Base-by-base conservation (phyloP, 2,329 filamentous ascomycete genomes). In the Aureobasidium vineae region DNA sequence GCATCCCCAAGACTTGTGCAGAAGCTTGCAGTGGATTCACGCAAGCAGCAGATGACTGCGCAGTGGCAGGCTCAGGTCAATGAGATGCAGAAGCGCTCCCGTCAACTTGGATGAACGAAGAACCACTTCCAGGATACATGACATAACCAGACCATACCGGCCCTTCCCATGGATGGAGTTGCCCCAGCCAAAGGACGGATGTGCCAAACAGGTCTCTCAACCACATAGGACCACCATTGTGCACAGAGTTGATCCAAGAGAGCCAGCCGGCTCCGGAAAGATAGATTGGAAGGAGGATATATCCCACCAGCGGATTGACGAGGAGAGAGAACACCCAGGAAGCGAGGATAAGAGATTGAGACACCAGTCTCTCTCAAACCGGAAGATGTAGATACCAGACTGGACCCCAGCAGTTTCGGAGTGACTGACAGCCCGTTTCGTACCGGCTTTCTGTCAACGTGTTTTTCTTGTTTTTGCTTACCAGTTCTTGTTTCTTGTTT, bases 21-120 rank as follows among this genome's bases (percentile, higher is more conserved):
- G 52, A 52, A 40, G 33, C 43, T 33, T 23, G 33, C 33, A 13
- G 45, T 33, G 5, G 52, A 60, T 21, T 36, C 38, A 23, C 53
- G 45, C n/a, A 65, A 65, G 38, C 49, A 56, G 15, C 63, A 56
- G 19, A 38, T 54, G 63, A 57, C 53, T 49, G 41, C 52, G 16
- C 50, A 60, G n/a, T 66, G 33, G 23, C 40, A 66, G 40, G 26
- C 53, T 28, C 53, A 54, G 31, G 53, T 50, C 10, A 33, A 66
- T 26, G 31, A 60, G 54, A 40, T 64, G 47, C 61, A 64, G n/a
- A 36, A 23, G 8, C 49, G 47, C 6, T 64, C 61, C 19, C 47
- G 61, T 15, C 53, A 60, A 13, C 43, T 52, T 36, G 52, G 64
- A 49, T 66, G 64, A 66, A 66, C 45, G 63, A 65, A 41, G 63